Evolutionary conservation across 1,284 basidiomycete species (phyloP), one percentile per base, ranked within the genome.

Genomic region (Pseudozyma hubeiensis): DNA sequence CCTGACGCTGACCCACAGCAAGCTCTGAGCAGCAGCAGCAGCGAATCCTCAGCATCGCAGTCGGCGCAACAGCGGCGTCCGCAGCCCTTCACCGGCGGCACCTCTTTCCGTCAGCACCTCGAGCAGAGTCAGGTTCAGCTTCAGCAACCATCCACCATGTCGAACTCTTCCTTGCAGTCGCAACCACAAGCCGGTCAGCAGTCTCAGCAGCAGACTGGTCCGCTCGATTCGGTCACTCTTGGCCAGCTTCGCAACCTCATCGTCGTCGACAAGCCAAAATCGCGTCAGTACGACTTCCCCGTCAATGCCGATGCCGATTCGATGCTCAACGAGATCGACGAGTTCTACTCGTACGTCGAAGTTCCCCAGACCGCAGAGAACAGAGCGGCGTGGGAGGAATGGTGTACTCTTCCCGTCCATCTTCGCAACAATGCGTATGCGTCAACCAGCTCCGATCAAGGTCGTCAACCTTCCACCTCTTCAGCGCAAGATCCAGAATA

Each of bases 281-380:
- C 72, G 10, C 59, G 63, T 9, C 58, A 77, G 39, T 81, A 79
- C 37, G 74, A 75, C 33, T 83, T 80, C 41, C 72, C 81, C 17
- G 63, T 80, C 10, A 59, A 82, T 29, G 83, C 84, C 31, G 96
- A 99, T 84, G 93, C 96, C 80, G 94, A 98, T 85, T 93, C 92
- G 16, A 90, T 97, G 46, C 91, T 95, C 88, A 92, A 93, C 79
- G 97, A 98, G 85, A 91, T 99, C 48, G 93, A 98, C 73, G 97
- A 99, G 86, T 98, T 99, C 86, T 99, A 97, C 86, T 94, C 94
- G 30, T 99, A 97, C 86, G 91, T 96, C 62, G 96, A 99, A 86
- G 93, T 94, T 87, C 90, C 91, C 0, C 92, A 94, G 83, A 90
- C 95, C 14, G 89, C 90, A 4, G 93, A 95, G 87, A 94, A 94